Conservation (phyloP, 306 rosid species). For the Pachyrhizus erosus region DNA sequence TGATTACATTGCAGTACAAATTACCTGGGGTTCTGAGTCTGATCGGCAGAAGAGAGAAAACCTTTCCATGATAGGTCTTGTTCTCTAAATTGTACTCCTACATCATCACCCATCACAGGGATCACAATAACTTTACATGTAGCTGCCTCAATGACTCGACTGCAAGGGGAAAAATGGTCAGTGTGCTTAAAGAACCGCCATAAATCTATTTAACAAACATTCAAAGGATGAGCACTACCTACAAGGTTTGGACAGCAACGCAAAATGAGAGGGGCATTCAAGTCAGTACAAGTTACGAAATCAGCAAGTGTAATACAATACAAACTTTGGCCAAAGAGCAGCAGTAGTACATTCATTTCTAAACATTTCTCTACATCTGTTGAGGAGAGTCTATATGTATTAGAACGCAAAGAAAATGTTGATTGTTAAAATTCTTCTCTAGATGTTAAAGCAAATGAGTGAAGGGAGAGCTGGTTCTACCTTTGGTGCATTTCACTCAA, state of each 20-base stretch:
- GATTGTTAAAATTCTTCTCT: background rate
- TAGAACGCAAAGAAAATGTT: conserved; percentile 2
- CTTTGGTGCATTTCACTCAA: background rate
- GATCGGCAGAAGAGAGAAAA: conserved; percentile 65
- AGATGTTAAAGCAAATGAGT: background rate
- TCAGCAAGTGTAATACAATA: background rate
- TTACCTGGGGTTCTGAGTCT: conserved; percentile 57
- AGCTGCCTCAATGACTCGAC: conserved; percentile 79
- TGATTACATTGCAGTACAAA: background rate
- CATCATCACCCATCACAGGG: conserved; percentile 64
- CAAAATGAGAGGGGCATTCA: conserved; percentile 10
- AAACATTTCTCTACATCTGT: background rate
- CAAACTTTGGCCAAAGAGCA: conserved; percentile 5
- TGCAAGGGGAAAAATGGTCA: conserved; percentile 49
- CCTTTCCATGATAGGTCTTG: conserved; percentile 75
- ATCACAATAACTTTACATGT: conserved; percentile 72
- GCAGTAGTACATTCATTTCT: background rate
- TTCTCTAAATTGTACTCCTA: conserved; percentile 64
- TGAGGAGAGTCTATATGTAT: background rate
- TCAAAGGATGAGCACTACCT: conserved; percentile 25
- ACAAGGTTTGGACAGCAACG: background rate
- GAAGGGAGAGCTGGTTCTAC: background rate
- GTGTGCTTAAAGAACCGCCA: background rate
- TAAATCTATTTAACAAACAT: conserved; percentile 13
- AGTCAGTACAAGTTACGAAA: background rate